Evolutionary conservation across 2,329 filamentous ascomycete species (phyloP), one percentile per base, ranked within the genome.

Genomic region (Xenosphaeropsis pyriputrescens): DNA sequence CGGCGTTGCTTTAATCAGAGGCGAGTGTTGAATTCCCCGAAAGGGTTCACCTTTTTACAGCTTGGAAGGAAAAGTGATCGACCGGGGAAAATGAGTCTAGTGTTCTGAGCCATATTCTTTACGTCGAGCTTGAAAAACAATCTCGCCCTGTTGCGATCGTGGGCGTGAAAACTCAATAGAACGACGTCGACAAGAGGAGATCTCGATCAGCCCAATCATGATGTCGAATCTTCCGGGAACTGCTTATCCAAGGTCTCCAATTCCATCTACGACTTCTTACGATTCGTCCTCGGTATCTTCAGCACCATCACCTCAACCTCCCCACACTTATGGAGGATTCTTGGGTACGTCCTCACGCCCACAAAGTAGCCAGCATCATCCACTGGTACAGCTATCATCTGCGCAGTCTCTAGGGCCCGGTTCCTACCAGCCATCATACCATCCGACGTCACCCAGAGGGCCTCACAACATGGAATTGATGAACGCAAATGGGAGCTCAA

Each of bases 241-340:
- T 53, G 58, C 64, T 36, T 76, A 71, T 55, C 59, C 69, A 50
- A 72, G 70, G 57, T 77, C 73, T 41, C 73, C 74, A 43, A 75
- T 75, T 56, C 64, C 63, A 43, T 75, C 72, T 45, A 69, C 66
- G 45, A 65, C 67, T 55, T 75, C 72, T 46, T 77, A 74, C 65
- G 71, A 75, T 57, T 76, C 72, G 42, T 75, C 72, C 9, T 74
- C 72, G 35, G 70, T 74, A 48, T 75, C 72, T 18, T 75, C 73
- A 41, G 67, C 71, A 40, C 68, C 72, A 18, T 78, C 74, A 15
- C 73, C 73, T 36, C 67, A 66, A 47, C 64, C 66, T 39, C 60
- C 67, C 40, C 58, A 64, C 43, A 65, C 68, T 49, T 55, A 70
- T 35, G 59, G 65, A 46, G 66, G 64, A 39, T 55, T 70, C 44